Evolutionary conservation across 768 basidiomycete species (phyloP).

Genomic region (Mycena floridula): DNA sequence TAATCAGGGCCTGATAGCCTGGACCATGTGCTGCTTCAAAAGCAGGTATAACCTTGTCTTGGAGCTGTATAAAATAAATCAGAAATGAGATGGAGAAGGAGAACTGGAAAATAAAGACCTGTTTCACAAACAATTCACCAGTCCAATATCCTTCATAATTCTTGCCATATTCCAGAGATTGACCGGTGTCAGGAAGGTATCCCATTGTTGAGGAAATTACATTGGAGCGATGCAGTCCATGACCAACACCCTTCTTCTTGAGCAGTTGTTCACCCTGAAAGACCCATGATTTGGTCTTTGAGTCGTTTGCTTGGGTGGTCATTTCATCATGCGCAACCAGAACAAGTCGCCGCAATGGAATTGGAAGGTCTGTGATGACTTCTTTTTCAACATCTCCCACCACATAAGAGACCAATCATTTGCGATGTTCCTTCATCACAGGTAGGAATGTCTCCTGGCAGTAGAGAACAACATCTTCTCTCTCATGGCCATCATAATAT

Average conservation of each 20-base stretch:
- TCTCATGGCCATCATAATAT: constrained; percentile 15
- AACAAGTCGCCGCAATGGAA: neutral
- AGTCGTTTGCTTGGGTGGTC: too few relatives aligned
- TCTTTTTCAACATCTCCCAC: constrained; percentile 5
- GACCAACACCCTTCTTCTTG: too few relatives aligned
- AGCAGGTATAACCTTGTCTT: constrained; percentile 12
- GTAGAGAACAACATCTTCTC: constrained; percentile 9
- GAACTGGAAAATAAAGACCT: constrained; percentile 13
- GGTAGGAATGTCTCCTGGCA: constrained; percentile 7
- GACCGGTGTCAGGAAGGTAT: too few relatives aligned
- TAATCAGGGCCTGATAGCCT: too few relatives aligned
- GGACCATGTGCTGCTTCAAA: constrained; percentile 12
- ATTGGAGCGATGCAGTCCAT: too few relatives aligned
- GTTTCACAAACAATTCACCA: constrained; percentile 20
- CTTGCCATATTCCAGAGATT: too few relatives aligned
- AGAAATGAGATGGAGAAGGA: neutral
- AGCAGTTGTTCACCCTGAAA: too few relatives aligned
- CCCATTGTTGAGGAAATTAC: too few relatives aligned
- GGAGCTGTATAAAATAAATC: constrained; percentile 7
- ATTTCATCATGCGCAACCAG: too few relatives aligned
- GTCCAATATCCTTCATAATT: too few relatives aligned
- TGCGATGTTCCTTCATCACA: constrained; percentile 1
- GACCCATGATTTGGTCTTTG: too few relatives aligned
- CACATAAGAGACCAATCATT: constrained; percentile 1
- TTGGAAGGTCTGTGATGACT: neutral